Evolutionary conservation across 768 basidiomycete species (phyloP), one percentile per base, ranked within the genome.

Genomic region (Lactifluus echinatus): DNA sequence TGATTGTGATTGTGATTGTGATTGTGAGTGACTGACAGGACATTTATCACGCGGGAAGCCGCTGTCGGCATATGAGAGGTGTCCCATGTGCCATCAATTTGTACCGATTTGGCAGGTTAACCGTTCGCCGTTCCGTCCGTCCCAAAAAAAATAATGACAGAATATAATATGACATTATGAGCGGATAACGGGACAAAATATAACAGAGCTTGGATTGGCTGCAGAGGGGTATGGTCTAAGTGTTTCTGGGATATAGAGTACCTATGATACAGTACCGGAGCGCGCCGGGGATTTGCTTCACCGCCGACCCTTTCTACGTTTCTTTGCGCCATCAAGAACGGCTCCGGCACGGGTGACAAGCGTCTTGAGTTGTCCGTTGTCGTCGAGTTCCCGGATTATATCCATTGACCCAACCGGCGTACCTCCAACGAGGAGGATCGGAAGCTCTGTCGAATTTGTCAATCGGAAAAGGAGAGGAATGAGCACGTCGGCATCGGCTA

Each of bases 351-450:
- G 69, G 11, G 70, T 66, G 42, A 85, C 70, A 58, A 79, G 71
- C 39, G 69, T 71, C 55, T 75, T 68, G 36, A 90, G 74, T 55
- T 81, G 74, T 40, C 82, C 84, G 36, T 66, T 73, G 48, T 74
- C 69, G 39, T 76, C 65, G 36, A 86, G 69, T 46, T 65, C 74
- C 39, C 76, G 75, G 60, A 89, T 77, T 19, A 80, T 75, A 15
- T 74, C 70, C 39, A 84, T 69, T 0, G 75, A 69, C 15, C 81
- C 81, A 15, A 86, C 70, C 15, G 77, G 68, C 46, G 75, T 73
- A 34, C 89, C 89, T 17, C 82, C 84, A 44, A 92, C 68, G 51
- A 92, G 73, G 4, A 91, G 76, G 29, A 89, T 67, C 15, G 89
- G 87, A 7, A 90, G 72, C 15, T 80, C 76, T 1, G 73, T 60